These are phyloP conservation scores for Capronia americana DNA, from an alignment of 2,329 filamentous ascomycete species.

Conservation along the genomic window DNA sequence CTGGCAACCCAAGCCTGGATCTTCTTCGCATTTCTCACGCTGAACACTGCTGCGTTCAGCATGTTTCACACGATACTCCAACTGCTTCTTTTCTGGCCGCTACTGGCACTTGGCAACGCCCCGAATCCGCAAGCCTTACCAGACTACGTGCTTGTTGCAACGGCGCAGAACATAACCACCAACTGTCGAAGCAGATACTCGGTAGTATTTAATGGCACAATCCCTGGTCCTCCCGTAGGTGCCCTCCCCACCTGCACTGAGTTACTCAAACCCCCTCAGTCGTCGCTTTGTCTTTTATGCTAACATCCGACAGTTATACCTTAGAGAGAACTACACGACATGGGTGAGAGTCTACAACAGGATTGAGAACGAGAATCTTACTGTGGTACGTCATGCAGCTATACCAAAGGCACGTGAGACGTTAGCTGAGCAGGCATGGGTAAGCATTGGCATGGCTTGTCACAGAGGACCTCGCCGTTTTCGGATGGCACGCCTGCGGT, in stretches of 20 bases:
- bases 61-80: background rate
- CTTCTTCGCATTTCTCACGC: background rate
- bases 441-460: slow-evolving; percentile 73
- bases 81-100: background rate
- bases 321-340: slow-evolving; percentile 53
- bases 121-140: slow-evolving; percentile 41
- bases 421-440: background rate
- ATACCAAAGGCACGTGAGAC: background rate
- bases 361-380: slow-evolving; percentile 59
- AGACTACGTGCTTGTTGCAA: slow-evolving; percentile 56
- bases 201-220: slow-evolving; percentile 60
- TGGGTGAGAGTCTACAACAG: slow-evolving; percentile 68
- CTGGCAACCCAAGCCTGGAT: background rate
- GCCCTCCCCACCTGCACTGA: background rate
- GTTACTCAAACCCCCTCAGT: background rate
- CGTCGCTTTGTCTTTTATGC: background rate
- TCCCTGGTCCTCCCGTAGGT: slow-evolving; percentile 54
- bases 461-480: slow-evolving; percentile 65
- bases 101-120: background rate
- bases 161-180: slow-evolving; percentile 50
- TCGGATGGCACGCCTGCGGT: slow-evolving; percentile 67
- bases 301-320: slow-evolving; percentile 43
- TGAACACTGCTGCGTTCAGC: background rate
- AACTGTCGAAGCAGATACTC: slow-evolving; percentile 57
- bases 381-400: slow-evolving; percentile 54